Percentiles rank a stretch among this genome's conserved stretches.
phyloP scores from a whole-genome alignment of 2,329 filamentous ascomycete genomes.

The Diplodia sapinea region DNA sequence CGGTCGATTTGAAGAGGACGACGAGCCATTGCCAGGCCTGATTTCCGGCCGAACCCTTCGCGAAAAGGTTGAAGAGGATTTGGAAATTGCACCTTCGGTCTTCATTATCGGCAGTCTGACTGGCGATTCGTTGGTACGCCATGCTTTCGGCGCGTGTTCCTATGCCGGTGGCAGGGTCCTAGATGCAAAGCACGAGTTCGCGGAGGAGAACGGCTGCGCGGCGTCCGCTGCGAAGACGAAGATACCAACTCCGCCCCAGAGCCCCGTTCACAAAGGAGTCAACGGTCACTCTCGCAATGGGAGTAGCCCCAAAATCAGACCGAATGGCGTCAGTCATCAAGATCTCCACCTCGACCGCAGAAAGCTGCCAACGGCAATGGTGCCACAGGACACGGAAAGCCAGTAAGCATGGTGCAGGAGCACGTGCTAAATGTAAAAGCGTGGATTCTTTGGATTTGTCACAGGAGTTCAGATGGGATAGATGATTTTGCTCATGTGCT shows the following conservation, averaged over 20 bases:
- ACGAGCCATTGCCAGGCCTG: conserved; percentile 36
- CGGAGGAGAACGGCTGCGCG: conserved; percentile 35
- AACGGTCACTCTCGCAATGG: conserved; percentile 29
- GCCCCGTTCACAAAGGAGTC: conserved; percentile 10
- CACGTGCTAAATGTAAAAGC: conserved; percentile 4
- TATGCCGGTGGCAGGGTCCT: conserved; percentile 62
- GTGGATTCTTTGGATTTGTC: background rate
- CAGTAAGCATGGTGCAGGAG: background rate
- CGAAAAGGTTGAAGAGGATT: conserved; percentile 56
- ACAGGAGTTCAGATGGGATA: conserved; percentile 6
- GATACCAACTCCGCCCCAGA: conserved; percentile 29
- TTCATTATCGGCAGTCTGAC: conserved; percentile 66
- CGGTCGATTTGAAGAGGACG: background rate
- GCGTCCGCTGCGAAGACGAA: conserved; percentile 31
- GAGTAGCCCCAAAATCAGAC: conserved; percentile 37
- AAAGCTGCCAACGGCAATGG: conserved; percentile 43
- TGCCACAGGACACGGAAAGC: conserved; percentile 34
- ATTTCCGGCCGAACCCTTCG: conserved; percentile 62
- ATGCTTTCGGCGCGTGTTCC: conserved; percentile 64
- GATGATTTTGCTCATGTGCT: background rate
- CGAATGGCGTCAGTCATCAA: conserved; percentile 44
- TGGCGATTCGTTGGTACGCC: conserved; percentile 65
- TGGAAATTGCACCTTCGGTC: conserved; percentile 60
- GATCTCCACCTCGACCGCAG: conserved; percentile 48
- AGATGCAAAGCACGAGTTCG: conserved; percentile 36